Conservation (phyloP, 306 rosid genomes). For the Pueraria montana region DNA sequence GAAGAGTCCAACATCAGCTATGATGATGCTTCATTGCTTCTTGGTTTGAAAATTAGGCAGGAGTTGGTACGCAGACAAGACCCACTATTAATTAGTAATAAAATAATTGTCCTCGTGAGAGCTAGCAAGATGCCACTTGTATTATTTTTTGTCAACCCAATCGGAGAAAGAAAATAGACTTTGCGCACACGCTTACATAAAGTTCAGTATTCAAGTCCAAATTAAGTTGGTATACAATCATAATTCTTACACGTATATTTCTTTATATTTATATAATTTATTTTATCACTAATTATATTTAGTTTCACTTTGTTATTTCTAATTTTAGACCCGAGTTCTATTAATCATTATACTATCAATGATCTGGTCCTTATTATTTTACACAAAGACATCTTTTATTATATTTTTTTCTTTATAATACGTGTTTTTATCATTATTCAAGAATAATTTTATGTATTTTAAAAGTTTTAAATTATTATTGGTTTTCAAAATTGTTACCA, state of each 20-base stretch:
- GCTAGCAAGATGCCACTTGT: slow-evolving; percentile 22
- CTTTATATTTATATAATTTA: neutral
- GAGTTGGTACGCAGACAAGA: slow-evolving; percentile 12
- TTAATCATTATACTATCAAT: neutral
- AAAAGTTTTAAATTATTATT: too few species aligned
- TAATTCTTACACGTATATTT: neutral
- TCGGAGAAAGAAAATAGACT: slow-evolving; percentile 9
- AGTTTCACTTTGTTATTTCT: neutral
- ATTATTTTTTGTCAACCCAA: neutral
- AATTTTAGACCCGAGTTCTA: neutral
- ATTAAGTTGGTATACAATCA: neutral
- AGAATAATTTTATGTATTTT: too few species aligned
- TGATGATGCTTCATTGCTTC: too few species aligned
- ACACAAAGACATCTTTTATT: too few species aligned
- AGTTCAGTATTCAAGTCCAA: neutral
- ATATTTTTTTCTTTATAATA: too few species aligned
- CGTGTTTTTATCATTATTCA: neutral
- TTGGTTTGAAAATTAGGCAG: slow-evolving; percentile 36
- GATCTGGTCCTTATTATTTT: neutral
- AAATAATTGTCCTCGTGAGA: neutral
- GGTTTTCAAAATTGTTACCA: too few species aligned
- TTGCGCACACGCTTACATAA: neutral
- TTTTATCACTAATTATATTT: neutral
- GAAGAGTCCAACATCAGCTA: neutral
- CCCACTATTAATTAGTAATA: neutral